Base-by-base conservation (phyloP, 2,329 filamentous ascomycete genomes). In the Ophiocordyceps australis region DNA sequence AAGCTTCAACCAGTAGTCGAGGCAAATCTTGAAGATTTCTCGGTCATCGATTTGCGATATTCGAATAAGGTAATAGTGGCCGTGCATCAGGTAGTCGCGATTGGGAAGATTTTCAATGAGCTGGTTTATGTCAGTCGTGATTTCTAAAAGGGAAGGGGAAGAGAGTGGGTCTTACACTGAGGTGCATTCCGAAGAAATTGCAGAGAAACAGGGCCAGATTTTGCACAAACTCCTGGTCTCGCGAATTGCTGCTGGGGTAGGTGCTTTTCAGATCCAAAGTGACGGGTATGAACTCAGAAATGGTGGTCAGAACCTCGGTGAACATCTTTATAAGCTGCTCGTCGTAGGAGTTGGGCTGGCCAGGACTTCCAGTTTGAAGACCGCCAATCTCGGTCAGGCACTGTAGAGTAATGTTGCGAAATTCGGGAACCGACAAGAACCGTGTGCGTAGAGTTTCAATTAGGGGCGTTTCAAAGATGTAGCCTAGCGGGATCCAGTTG, bases 1-100 rank as follows among this genome's bases (percentile, higher is more conserved):
- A 26, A 95, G 66, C 55, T 94, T 95, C 20, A 91, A 89, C 89
- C 89, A 98, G 58, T 98, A 98, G 50, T 98, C 91, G 34, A 98
- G 62, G 47, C 81, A 92, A 44, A 98, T 98, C 65, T 98, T 98
- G 70, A 98, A 98, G 36, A 98, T 93, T 50, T 98, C 89, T 28
- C 89, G 76, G 45, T 98, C 91, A 38, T 98, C 89, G 38, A 98
- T 98, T 55, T 98, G 85, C 24, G 85, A 94, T 50, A 98, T 94
- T 34, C 86, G 76, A 43, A 98, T 94, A 10, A 98, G 72, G 52
- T 98, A 98, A 54, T 92, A 95, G 53, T 98, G 89, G 12, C 82
- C 86, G 45, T 98, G 89, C 2, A 82, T 80, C 22, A 98, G 74
- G 51, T 81, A 98, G 43, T 98, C 89, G 38, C 75, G 71, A 54